Evolutionary conservation across 2,329 filamentous ascomycete genomes (phyloP).

Genomic region (Ceratocystis harringtonii): DNA sequence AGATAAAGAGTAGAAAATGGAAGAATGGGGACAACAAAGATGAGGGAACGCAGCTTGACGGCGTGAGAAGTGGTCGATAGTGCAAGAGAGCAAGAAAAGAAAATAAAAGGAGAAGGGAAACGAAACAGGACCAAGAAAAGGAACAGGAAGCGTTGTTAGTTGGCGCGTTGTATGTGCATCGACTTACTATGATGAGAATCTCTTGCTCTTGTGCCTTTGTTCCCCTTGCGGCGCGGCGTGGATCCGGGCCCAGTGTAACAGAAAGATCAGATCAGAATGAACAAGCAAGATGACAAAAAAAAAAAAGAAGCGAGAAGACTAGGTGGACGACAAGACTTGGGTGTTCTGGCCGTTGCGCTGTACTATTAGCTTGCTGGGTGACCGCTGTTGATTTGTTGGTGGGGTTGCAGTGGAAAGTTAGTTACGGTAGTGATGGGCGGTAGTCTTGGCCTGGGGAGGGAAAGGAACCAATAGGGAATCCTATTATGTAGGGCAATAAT

Average conservation of each 20-base stretch:
- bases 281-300: neutral
- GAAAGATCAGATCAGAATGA: conserved; percentile 6
- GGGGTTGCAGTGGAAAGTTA: neutral
- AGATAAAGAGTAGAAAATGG: neutral
- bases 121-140: neutral
- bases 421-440: conserved; percentile 1
- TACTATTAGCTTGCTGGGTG: neutral
- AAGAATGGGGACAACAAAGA: neutral
- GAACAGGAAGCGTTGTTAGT: neutral
- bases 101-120: conserved; percentile 3
- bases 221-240: neutral
- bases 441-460: neutral
- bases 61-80: neutral
- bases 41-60: neutral
- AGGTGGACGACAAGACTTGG: neutral
- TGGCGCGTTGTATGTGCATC: neutral
- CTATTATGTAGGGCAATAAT: conserved; percentile 1
- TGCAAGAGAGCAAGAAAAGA: neutral
- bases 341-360: neutral
- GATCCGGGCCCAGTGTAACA: neutral
- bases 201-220: too few relatives aligned
- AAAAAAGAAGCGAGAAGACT: neutral
- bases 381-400: neutral
- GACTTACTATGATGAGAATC: neutral
- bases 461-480: neutral